These are phyloP conservation scores for Aegle marmelos DNA, from an alignment of 345 rosid genomes.

Conservation along the genomic window DNA sequence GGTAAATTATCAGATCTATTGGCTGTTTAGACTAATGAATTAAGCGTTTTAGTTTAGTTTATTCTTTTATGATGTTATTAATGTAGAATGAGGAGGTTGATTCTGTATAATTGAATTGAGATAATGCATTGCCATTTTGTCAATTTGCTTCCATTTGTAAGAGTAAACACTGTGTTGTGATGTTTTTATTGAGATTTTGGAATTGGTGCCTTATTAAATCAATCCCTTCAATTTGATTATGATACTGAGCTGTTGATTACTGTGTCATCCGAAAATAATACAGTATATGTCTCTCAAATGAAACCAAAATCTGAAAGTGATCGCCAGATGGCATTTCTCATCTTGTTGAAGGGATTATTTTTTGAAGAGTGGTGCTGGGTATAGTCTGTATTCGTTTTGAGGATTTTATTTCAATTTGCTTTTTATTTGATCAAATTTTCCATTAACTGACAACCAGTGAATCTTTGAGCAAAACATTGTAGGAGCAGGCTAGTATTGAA, in stretches of 20 bases:
- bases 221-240: neutral
- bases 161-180: neutral
- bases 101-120: constrained; percentile 22
- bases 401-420: neutral
- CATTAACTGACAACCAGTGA: neutral
- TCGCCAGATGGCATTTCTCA: neutral
- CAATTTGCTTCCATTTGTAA: neutral
- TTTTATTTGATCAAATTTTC: neutral
- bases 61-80: constrained; percentile 9
- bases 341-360: neutral
- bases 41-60: neutral
- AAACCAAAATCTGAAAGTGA: neutral
- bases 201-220: neutral
- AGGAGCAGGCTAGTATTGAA: neutral
- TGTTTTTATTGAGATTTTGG: neutral
- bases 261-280: neutral
- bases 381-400: neutral
- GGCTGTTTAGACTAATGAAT: neutral
- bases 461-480: neutral
- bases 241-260: neutral
- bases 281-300: neutral
- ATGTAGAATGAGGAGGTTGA: neutral
- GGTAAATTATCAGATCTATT: constrained; percentile 23
- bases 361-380: neutral
- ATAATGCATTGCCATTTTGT: constrained; percentile 6